phyloP scores from a whole-genome alignment of 1,139 yeast genomes.

The Saccharomycopsis phalli region DNA sequence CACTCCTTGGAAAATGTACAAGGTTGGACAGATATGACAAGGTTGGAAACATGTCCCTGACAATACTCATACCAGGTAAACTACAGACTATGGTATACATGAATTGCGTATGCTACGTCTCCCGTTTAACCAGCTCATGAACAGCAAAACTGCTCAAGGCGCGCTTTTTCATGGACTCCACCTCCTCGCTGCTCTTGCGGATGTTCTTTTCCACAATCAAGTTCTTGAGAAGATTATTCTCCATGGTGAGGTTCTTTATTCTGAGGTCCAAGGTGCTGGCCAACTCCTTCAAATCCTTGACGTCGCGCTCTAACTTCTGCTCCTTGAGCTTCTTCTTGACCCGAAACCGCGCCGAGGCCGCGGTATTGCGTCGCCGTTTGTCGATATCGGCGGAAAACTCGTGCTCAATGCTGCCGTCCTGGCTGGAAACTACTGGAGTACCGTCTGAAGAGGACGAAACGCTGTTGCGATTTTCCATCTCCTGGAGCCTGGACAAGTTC shows the following conservation, averaged over 20 bases:
- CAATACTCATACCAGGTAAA: no score
- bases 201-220: conserved; percentile 42
- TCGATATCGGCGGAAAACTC: conserved; percentile 27
- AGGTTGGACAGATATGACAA: no score
- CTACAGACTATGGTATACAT: no score
- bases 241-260: conserved; percentile 29
- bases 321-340: conserved; percentile 52
- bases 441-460: not conserved
- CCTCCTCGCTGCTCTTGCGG: conserved; percentile 23
- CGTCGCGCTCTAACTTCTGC: conserved; percentile 45
- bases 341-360: conserved; percentile 55
- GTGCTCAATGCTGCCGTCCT: not conserved
- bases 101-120: no score
- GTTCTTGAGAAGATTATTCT: conserved; percentile 40
- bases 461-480: not conserved
- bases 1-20: no score
- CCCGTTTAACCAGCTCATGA: no score
- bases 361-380: conserved; percentile 51
- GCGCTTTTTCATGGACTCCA: conserved; percentile 18
- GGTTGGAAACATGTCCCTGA: no score
- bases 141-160: conserved; percentile 15
- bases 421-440: not conserved
- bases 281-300: conserved; percentile 31
- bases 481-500: no score
- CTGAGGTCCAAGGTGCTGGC: conserved; percentile 9